Base-by-base conservation (phyloP, 306 rosid genomes). In the Castanopsis chinensis region DNA sequence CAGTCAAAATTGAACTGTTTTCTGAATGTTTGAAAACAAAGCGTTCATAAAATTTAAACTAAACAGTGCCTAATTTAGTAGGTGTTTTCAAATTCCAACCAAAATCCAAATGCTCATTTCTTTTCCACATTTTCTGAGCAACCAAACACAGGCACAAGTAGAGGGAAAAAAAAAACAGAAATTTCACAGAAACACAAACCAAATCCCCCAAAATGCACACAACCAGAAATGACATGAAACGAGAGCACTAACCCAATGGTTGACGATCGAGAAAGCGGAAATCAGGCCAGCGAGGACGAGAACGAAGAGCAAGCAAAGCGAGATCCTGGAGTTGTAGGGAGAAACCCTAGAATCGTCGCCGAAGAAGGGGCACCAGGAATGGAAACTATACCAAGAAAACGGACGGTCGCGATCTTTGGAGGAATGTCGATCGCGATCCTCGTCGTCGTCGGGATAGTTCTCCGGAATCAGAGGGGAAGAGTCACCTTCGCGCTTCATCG, bases 301-400 rank as follows among this genome's bases (percentile, higher is more conserved):
- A 37, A 89, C 81, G 18, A 89, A 33, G 78, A 86, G 25, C 8
- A 79, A 27, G 82, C 83, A 53, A 3, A 90, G 57, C 21, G 93
- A 89, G 96, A 95, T 91, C 96, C 88, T 95, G 81, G 96, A 89
- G 88, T 65, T 59, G 25, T 86, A 78, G 23, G 82, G 80, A 28
- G 88, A 81, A 91, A 88, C 91, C 98, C 98, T 96, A 84, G 89
- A 75, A 74, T 96, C 99, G 37, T 95, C 99, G 71, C 27, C 27
- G 45, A 87, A 64, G 82, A 81, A 89, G 4, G 94, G 86, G 53
- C 76, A 92, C 15, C 89, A 61, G 9, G 85, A 82, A 49, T 88
- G 90, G 55, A 90, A 77, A 87, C 80, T 78, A 23, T 87, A 83
- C 80, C 85, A 85, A 73, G 85, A 79, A 76, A 80, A 21, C 18